Percentiles rank a stretch among this genome's conserved stretches.
Conservation (phyloP, 148 eudicot species). For the Cornus suecica region DNA sequence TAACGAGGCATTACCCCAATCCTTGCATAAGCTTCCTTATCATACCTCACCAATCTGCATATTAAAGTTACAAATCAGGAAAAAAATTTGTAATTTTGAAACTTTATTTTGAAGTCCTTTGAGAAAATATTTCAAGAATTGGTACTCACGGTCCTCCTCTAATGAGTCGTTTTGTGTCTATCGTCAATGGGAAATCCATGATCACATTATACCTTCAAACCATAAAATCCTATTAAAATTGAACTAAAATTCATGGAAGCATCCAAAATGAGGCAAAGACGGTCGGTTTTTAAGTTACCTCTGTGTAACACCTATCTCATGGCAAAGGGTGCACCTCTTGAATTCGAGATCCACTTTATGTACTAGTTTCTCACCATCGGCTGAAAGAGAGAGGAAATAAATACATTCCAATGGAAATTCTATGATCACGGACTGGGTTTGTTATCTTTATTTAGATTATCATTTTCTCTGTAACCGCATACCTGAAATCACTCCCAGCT, state of each 20-base stretch:
- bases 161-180: slow-evolving; percentile 4
- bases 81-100: background rate
- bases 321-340: background rate
- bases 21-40: slow-evolving; percentile 19
- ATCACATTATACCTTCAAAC: slow-evolving; percentile 19
- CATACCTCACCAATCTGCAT: slow-evolving; percentile 17
- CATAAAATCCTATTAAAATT: background rate
- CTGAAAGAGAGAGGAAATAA: background rate
- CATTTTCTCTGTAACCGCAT: too few relatives aligned
- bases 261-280: background rate
- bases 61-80: background rate
- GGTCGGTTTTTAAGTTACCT: background rate
- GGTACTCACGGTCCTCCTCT: slow-evolving; percentile 23
- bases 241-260: background rate
- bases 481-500: slow-evolving; percentile 37
- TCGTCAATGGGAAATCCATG: slow-evolving; percentile 13
- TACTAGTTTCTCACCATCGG: slow-evolving; percentile 6
- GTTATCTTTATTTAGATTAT: too few relatives aligned
- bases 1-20: slow-evolving; percentile 32
- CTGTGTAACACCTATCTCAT: slow-evolving; percentile 11
- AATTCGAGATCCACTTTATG: slow-evolving; percentile 10
- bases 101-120: background rate
- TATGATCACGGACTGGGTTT: too few relatives aligned
- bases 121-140: too few relatives aligned
- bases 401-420: too few relatives aligned